Evolutionary conservation across 1,284 basidiomycete species (phyloP), one percentile per base, ranked within the genome.

Genomic region (Cutaneotrichosporon cavernicola): DNA sequence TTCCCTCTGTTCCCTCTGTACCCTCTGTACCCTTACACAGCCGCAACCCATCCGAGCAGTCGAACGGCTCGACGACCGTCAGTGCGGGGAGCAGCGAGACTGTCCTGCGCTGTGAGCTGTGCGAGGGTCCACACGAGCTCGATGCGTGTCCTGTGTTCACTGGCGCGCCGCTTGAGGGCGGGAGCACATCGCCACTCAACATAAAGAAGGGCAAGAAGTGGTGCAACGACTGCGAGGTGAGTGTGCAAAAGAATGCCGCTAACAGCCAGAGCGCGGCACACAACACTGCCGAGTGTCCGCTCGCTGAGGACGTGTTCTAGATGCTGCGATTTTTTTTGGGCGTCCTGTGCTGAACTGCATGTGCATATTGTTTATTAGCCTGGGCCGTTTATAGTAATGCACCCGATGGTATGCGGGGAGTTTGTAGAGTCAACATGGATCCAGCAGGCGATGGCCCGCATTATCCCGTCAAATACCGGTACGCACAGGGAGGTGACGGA

Each of bases 161-260:
- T 0, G 76, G 77, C 2, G 73, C 73, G 53, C 64, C 71, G 50
- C 59, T 68, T 52, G 65, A 64, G 43, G 38, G 36, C 8, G 55
- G 22, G 10, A 21, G 10, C 36, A 63, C 65, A 6, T 69, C 67
- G 46, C 71, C 75, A 5, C 55, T 65, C 51, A 61, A 63, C 32
- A 59, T 60, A 31, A 73, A 71, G 62, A 69, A 67, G 65, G 58
- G 62, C 22, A 74, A 72, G 34, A 75, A 72, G 56, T 79, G 73
- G 69, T 81, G 80, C 70, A 73, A 74, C 21, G 79, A 81, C 67
- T 81, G 80, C 71, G 77, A 78, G 69, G 76, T 79, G 65, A 67
- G 77, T 75, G 26, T 7, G 14, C 18, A 10, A 8, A 31, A 21
- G 22, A 22, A 22, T 34, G n/a, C 14, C 36, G 46, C 52, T 63